Conservation (phyloP, 176 grass and related monocot genomes). For the Raddia distichophylla region DNA sequence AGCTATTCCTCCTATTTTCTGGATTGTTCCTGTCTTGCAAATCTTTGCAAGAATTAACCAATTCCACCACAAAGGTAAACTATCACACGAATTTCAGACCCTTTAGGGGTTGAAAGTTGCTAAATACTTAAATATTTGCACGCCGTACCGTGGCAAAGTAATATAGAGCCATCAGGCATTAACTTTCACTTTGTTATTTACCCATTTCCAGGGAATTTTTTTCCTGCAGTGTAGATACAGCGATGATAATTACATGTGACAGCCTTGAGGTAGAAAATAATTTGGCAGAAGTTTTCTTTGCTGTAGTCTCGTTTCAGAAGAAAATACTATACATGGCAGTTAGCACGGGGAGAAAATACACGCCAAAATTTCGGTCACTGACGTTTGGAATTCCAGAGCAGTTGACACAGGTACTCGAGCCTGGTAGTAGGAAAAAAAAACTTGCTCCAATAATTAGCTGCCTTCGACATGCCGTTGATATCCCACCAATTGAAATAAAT, state of each 20-base stretch:
- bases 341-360: constrained; percentile 22
- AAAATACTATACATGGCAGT: constrained; percentile 40
- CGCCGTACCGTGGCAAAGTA: background rate
- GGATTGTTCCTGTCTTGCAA: background rate
- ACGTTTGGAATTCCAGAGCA: constrained; percentile 12
- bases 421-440: background rate
- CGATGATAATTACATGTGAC: background rate
- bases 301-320: background rate
- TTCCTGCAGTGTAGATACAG: constrained; percentile 1
- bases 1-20: background rate
- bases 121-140: background rate
- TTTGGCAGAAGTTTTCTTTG: background rate
- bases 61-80: background rate
- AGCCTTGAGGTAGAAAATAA: background rate
- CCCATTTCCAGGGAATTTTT: background rate
- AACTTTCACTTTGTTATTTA: background rate
- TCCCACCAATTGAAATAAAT: constrained; percentile 38
- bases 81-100: background rate
- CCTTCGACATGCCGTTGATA: constrained; percentile 20
- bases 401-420: constrained; percentile 9
- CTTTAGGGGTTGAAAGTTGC: background rate
- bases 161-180: background rate
- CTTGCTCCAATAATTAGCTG: constrained; percentile 18
- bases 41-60: background rate
- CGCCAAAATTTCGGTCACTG: constrained; percentile 22